Evolutionary conservation across 768 basidiomycete genomes (phyloP), one percentile per base, ranked within the genome.

Genomic region (Boletus subparvulus): DNA sequence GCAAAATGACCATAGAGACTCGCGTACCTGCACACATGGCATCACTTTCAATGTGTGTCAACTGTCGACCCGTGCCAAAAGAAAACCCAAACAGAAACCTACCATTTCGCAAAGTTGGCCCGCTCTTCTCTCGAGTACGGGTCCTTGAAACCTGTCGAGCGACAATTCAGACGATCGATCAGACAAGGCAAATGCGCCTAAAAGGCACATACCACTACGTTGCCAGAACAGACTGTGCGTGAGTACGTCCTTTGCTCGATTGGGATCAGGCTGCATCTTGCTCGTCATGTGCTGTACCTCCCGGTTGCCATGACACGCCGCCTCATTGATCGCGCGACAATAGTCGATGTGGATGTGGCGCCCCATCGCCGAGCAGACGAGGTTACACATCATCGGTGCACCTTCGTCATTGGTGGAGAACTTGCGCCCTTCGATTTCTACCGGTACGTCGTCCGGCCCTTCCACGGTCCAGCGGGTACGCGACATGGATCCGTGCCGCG

Each of bases 401-500:
- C 85, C 83, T 42, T 82, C 80, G 49, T 84, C 82, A 24, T 77
- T 75, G 0, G 78, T 60, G 16, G 76, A 80, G 63, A 83, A 86
- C 56, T 75, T 80, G 54, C 77, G 77, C 3, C 85, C 84, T 54
- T 80, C 77, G 4, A 85, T 69, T 59, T 86, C 86, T 1, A 85
- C 52, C 2, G 71, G 66, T 3, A 73, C 75, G 17, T 76, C 81
- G 9, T 83, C 79, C 2, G 77, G 76, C 1, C 79, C 80, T 49
- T 85, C 82, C 4, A 85, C 64, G 1, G 78, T 73, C 86, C 86
- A 87, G 41, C 74, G 73, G 0, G 82, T 80, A 53, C 71, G 75
- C 0, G 82, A 80, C 84, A 86, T 86, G 2, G 83, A 84, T 6
- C 85, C 86, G 54, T 87, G 85, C 16, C 75, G 75, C 0, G 85